These are phyloP conservation scores for Neoarthrinium moseri DNA, from an alignment of 2,329 filamentous ascomycete genomes.

Conservation along the genomic window DNA sequence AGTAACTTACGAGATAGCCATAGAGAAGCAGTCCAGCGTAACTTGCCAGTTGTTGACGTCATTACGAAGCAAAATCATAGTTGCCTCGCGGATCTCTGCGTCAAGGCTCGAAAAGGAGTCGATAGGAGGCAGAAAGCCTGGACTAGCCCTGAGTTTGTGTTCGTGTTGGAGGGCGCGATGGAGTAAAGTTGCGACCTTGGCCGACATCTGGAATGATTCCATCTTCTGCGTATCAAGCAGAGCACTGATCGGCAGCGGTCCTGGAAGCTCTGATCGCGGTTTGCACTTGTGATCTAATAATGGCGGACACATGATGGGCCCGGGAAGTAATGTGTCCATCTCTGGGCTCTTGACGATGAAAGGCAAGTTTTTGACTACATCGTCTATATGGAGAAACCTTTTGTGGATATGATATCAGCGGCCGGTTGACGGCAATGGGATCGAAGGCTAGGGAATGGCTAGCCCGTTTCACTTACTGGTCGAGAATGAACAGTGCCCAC, in stretches of 20 bases:
- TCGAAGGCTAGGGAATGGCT: background rate
- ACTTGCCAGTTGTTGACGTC: constrained; percentile 25
- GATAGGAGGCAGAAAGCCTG: constrained; percentile 22
- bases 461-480: constrained; percentile 32
- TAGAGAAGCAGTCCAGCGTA: constrained; percentile 29
- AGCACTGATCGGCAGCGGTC: background rate
- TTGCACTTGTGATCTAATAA: constrained; percentile 26
- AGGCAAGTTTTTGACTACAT: constrained; percentile 22
- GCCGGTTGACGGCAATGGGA: background rate
- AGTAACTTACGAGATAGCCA: constrained; percentile 27
- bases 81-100: constrained; percentile 24
- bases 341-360: constrained; percentile 28
- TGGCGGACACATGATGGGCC: constrained; percentile 13
- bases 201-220: constrained; percentile 25
- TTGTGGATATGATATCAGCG: constrained; percentile 6
- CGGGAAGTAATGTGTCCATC: constrained; percentile 25
- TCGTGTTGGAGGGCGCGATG: constrained; percentile 26
- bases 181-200: constrained; percentile 28
- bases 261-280: background rate
- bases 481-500: constrained; percentile 43
- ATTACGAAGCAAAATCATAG: constrained; percentile 21
- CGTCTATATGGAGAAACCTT: constrained; percentile 30
- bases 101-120: constrained; percentile 24
- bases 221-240: background rate
- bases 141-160: constrained; percentile 17